phyloP scores from a whole-genome alignment of 306 rosid genomes.

The Mucuna pruriens region DNA sequence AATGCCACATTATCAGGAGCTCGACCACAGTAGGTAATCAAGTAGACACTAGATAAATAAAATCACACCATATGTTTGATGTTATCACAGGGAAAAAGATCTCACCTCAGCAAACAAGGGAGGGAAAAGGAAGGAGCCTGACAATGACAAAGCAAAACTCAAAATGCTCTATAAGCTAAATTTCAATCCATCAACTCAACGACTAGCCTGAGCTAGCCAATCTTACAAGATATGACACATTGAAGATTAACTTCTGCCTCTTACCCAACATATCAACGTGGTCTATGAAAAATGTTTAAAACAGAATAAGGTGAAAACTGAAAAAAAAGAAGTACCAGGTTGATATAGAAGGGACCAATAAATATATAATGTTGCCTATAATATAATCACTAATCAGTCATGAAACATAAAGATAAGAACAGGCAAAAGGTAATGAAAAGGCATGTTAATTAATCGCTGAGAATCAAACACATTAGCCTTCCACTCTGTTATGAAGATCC shows the following conservation, averaged over 20 bases:
- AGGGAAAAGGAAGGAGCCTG: constrained; percentile 36
- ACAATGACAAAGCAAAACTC: constrained; percentile 45
- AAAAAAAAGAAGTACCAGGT: neutral
- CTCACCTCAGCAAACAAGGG: constrained; percentile 42
- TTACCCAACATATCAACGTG: constrained; percentile 18
- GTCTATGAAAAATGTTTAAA: neutral
- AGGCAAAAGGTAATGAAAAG: neutral
- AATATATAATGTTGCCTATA: constrained; percentile 4
- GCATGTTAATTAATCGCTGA: neutral
- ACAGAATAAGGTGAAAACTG: constrained; percentile 21
- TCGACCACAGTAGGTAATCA: constrained; percentile 12
- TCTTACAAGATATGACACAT: constrained; percentile 21
- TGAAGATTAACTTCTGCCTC: constrained; percentile 7
- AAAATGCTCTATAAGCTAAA: constrained; percentile 38
- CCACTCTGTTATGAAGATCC: constrained; percentile 11
- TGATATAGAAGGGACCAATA: constrained; percentile 1
- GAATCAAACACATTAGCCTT: neutral
- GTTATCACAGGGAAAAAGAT: constrained; percentile 25
- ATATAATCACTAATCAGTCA: neutral
- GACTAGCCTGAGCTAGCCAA: constrained; percentile 34
- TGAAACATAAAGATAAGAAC: neutral
- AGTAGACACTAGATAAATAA: neutral
- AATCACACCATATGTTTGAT: constrained; percentile 3
- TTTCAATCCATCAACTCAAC: constrained; percentile 28
- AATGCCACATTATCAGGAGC: constrained; percentile 18